Base-by-base conservation (phyloP, 176 grass and related monocot species). In the Puya raimondii region DNA sequence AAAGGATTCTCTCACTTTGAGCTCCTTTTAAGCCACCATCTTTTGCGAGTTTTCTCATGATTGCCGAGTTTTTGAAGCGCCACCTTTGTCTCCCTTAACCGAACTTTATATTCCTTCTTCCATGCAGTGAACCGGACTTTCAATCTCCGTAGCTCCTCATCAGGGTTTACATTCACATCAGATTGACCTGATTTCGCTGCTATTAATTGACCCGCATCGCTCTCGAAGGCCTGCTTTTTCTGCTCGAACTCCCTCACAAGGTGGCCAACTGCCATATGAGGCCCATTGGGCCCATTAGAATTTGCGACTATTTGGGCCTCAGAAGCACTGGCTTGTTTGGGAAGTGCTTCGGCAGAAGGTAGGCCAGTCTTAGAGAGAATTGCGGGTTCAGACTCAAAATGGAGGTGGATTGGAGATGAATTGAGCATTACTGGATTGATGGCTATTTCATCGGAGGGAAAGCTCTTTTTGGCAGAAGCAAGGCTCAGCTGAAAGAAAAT, bases 41-140 rank as follows among this genome's bases (percentile, higher is more conserved):
- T 91, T 79, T 94, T 99, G 51, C 76, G 56, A 14, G 74, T 81
- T 75, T 77, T 94, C 69, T 83, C 84, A 64, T 85, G 70, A 56
- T 63, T 77, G 66, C 71, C 66, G 23, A 81, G 77, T 70, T 91
- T 89, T 12, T 83, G 81, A 69, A 94, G 57, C 51, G 79, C 72
- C 3, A 76, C 74, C 72, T 99, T 99, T 2, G 87, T 83, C 25
- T 94, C 95, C 72, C 84, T 93, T 76, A 99, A 88, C 70, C 87
- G 83, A 56, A 75, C 84, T 70, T 94, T 94, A 56, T 91, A 99
- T 65, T 91, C 95, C 65, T 81, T 99, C 76, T 99, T 99, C 95
- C 95, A 99, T 59, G 85, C 80, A 53, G 82, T 69, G 80, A 99
- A 99, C 3, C 82, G 78, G 15, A 82, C 80, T 77, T 86, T 99